phyloP scores from a whole-genome alignment of 495 filamentous ascomycete genomes.

The Terfezia boudieri region DNA sequence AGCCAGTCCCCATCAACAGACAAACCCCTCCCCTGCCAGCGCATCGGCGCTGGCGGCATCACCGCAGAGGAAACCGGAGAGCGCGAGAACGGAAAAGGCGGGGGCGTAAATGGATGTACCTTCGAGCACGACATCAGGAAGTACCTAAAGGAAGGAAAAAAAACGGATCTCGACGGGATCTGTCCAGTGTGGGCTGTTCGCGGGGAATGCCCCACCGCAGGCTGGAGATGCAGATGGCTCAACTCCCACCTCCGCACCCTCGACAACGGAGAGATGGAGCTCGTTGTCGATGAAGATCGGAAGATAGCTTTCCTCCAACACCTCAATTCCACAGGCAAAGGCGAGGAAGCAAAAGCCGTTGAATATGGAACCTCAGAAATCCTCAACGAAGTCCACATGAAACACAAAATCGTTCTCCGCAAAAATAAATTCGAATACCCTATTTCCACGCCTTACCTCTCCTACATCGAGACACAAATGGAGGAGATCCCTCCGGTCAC shows the following conservation, averaged over 20 bases:
- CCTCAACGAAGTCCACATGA: constrained; percentile 45
- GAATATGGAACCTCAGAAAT: constrained; percentile 21
- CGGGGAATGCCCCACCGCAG: constrained; percentile 46
- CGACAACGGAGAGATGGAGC: constrained; percentile 59
- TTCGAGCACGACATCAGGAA: constrained; percentile 67
- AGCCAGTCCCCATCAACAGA: constrained; percentile 37
- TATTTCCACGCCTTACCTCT: constrained; percentile 50
- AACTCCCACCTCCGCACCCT: constrained; percentile 59
- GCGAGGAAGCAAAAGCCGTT: background rate
- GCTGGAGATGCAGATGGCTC: constrained; percentile 86
- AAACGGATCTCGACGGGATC: constrained; percentile 48
- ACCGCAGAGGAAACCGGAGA: background rate
- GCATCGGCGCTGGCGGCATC: constrained; percentile 2
- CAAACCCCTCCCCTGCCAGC: constrained; percentile 9
- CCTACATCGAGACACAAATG: constrained; percentile 46
- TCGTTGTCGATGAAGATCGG: constrained; percentile 31
- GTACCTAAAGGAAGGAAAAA: constrained; percentile 65
- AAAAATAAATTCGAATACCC: constrained; percentile 41
- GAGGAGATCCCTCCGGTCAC: constrained; percentile 19
- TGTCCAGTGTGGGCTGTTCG: constrained; percentile 61
- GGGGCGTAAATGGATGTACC: constrained; percentile 29
- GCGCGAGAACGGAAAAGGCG: constrained; percentile 8
- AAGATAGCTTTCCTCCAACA: constrained; percentile 20
- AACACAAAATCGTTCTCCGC: constrained; percentile 44
- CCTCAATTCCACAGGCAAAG: constrained; percentile 5